Percentiles rank a stretch among this genome's conserved stretches.
Evolutionary conservation across 148 eudicot genomes (phyloP).

Genomic region (Chenopodium berlandieri): DNA sequence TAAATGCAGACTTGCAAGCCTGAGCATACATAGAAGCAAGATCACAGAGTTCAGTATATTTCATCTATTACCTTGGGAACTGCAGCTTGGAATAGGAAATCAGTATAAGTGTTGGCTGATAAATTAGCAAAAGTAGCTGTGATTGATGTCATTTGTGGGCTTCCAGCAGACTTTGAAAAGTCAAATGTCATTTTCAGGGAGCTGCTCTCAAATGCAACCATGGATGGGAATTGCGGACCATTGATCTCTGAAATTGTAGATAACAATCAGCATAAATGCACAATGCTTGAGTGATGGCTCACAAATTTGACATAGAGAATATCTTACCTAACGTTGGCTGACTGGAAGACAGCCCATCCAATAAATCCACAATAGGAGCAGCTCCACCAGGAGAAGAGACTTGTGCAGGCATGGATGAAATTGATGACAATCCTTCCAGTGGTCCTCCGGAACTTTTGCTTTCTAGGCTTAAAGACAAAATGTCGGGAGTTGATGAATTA

Average conservation of each 20-base stretch:
- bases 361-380: constrained; percentile 68
- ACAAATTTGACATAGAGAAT: background rate
- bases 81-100: constrained; percentile 94
- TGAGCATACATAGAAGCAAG: constrained; percentile 3
- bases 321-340: constrained; percentile 38
- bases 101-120: constrained; percentile 53
- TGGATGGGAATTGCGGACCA: constrained; percentile 64
- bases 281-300: background rate
- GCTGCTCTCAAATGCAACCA: constrained; percentile 86
- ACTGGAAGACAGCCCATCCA: constrained; percentile 67
- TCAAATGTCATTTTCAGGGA: constrained; percentile 66
- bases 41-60: background rate
- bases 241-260: constrained; percentile 51
- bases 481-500: constrained; percentile 47
- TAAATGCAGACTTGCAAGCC: background rate
- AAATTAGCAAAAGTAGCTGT: constrained; percentile 71
- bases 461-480: constrained; percentile 53
- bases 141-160: constrained; percentile 60
- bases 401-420: constrained; percentile 43
- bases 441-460: constrained; percentile 43
- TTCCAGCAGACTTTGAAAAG: constrained; percentile 72
- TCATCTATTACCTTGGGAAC: constrained; percentile 77
- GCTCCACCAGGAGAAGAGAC: constrained; percentile 45
- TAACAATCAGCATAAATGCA: constrained; percentile 19
- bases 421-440: constrained; percentile 48